phyloP scores from a whole-genome alignment of 768 basidiomycete genomes.

The Amanita muscaria region DNA sequence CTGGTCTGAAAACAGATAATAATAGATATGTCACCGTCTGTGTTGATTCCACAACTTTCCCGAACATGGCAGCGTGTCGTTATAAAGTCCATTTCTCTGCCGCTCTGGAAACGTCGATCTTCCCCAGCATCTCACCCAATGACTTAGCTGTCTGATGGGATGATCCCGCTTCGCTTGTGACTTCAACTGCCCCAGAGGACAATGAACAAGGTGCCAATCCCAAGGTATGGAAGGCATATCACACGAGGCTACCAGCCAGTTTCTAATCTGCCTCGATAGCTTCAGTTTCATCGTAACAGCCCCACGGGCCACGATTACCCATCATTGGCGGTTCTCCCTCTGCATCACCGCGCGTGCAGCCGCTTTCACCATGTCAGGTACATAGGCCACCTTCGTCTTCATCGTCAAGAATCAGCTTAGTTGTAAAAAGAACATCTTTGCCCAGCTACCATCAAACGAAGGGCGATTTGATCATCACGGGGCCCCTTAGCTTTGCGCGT shows the following conservation, averaged over 20 bases:
- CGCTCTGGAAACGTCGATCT: conserved; percentile 42
- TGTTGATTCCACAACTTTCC: conserved; percentile 57
- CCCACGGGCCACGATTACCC: conserved; percentile 31
- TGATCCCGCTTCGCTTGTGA: conserved; percentile 7
- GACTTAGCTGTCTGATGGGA: conserved; percentile 16
- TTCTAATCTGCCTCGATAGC: background rate
- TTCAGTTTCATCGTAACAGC: conserved; percentile 33
- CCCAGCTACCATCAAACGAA: conserved; percentile 25
- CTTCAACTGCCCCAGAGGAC: conserved; percentile 21
- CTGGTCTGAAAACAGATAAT: background rate
- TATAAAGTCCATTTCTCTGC: conserved; percentile 60
- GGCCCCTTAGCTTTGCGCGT: conserved; percentile 67
- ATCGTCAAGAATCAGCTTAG: conserved; percentile 7
- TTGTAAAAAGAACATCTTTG: conserved; percentile 22
- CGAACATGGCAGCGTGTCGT: conserved; percentile 41
- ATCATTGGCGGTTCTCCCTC: conserved; percentile 28
- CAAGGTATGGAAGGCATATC: conserved; percentile 40
- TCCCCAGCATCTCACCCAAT: too few species aligned
- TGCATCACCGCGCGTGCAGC: conserved; percentile 21
- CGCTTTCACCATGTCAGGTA: conserved; percentile 49
- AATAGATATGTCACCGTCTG: too few species aligned
- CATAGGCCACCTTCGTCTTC: conserved; percentile 28
- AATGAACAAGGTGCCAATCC: conserved; percentile 53
- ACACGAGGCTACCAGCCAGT: conserved; percentile 2
- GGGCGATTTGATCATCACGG: conserved; percentile 34